These are phyloP conservation scores for Globisporangium echinulatum DNA, from an alignment of 352 stramenopile species.

Conservation along the genomic window DNA sequence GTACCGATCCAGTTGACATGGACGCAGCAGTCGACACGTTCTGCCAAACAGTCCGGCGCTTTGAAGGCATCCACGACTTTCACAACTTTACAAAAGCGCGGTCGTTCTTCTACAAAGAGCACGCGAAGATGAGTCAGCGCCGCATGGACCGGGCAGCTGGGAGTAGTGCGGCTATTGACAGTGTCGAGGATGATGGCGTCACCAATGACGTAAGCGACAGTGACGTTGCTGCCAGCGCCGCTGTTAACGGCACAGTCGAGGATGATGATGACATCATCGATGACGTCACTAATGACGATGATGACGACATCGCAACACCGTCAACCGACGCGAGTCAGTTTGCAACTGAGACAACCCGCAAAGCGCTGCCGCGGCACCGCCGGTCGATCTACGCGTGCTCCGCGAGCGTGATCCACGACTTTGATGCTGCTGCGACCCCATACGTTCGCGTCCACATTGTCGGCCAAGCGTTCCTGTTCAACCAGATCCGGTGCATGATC, in stretches of 20 bases:
- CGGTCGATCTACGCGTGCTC: constrained; percentile 77
- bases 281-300: background rate
- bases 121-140: constrained; percentile 28
- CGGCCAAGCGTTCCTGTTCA: constrained; percentile 79
- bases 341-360: constrained; percentile 35
- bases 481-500: constrained; percentile 91
- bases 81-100: constrained; percentile 89
- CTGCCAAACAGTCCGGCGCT: constrained; percentile 42
- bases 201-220: constrained; percentile 10
- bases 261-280: constrained; percentile 8
- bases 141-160: constrained; percentile 6
- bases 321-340: constrained; percentile 27
- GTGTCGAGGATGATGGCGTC: constrained; percentile 1
- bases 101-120: constrained; percentile 69
- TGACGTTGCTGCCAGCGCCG: background rate
- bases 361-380: constrained; percentile 56
- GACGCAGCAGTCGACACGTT: constrained; percentile 41
- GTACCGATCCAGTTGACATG: constrained; percentile 20
- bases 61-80: constrained; percentile 87
- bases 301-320: no score
- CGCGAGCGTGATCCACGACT: constrained; percentile 50
- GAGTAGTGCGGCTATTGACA: no score
- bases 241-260: constrained; percentile 7
- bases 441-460: constrained; percentile 77
- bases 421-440: constrained; percentile 45